Evolutionary conservation across 306 rosid species (phyloP).

Genomic region (Astragalus membranaceus): DNA sequence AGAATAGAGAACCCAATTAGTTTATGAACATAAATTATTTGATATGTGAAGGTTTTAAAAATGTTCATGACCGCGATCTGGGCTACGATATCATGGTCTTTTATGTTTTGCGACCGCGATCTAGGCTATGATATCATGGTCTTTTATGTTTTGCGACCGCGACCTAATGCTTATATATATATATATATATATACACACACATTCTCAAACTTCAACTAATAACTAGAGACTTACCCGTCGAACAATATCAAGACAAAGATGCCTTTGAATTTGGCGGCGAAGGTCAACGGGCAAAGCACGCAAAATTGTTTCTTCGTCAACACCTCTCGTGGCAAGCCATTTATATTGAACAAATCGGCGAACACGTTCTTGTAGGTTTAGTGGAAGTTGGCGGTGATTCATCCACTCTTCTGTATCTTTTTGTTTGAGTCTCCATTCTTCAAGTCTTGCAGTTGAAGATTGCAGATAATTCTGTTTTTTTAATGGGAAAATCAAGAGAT

Average conservation of each 20-base stretch:
- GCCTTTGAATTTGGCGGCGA: slow-evolving; percentile 82
- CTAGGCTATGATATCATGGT: too few relatives aligned
- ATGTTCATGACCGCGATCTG: too few relatives aligned
- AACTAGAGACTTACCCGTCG: slow-evolving; percentile 54
- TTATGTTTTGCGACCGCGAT: too few relatives aligned
- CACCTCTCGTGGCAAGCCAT: slow-evolving; percentile 93
- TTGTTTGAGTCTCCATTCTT: slow-evolving; percentile 78
- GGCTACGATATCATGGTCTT: too few relatives aligned
- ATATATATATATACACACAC: too few relatives aligned
- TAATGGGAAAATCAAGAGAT: neutral
- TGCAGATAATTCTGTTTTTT: slow-evolving; percentile 57
- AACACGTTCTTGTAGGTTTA: slow-evolving; percentile 61
- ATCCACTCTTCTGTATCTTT: slow-evolving; percentile 97
- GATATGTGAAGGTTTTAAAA: neutral
- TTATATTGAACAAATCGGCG: slow-evolving; percentile 79
- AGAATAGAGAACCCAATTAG: neutral
- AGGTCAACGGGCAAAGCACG: slow-evolving; percentile 66
- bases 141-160: too few relatives aligned
- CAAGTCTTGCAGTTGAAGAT: slow-evolving; percentile 79
- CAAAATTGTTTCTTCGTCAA: slow-evolving; percentile 75
- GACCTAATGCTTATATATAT: too few relatives aligned
- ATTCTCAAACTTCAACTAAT: neutral
- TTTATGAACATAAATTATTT: too few relatives aligned
- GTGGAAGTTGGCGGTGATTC: slow-evolving; percentile 89
- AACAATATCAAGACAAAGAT: slow-evolving; percentile 76